Evolutionary conservation across 768 basidiomycete genomes (phyloP).

Genomic region (Amyloporia xantha): DNA sequence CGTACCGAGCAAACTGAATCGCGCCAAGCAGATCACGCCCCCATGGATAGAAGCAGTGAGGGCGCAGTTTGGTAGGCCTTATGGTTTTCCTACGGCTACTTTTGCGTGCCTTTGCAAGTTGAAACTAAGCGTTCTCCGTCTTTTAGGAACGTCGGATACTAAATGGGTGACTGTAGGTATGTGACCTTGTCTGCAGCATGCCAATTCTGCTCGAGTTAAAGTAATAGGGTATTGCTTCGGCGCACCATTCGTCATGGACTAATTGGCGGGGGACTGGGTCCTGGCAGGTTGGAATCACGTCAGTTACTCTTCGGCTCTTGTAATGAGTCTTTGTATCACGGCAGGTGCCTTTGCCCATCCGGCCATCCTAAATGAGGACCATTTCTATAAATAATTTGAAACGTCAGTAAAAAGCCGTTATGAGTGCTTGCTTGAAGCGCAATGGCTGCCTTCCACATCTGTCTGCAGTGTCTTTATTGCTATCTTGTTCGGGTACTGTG

Average conservation of each 20-base stretch:
- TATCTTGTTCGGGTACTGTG: slow-evolving; percentile 46
- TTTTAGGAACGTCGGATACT: slow-evolving; percentile 17
- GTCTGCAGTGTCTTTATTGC: slow-evolving; percentile 42
- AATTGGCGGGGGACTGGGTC: slow-evolving; percentile 39
- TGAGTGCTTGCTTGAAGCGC: too few relatives aligned
- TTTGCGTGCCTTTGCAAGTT: too few relatives aligned
- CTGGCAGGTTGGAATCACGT: too few relatives aligned
- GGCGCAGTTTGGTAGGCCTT: slow-evolving; percentile 40
- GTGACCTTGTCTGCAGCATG: neutral
- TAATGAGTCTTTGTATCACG: too few relatives aligned
- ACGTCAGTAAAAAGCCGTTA: too few relatives aligned
- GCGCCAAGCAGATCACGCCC: slow-evolving; percentile 35
- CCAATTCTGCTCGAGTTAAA: too few relatives aligned
- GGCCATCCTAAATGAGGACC: slow-evolving; percentile 37
- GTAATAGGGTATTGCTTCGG: slow-evolving; percentile 58
- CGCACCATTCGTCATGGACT: slow-evolving; percentile 43
- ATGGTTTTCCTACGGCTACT: too few relatives aligned
- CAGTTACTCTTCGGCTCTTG: too few relatives aligned
- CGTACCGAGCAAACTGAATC: slow-evolving; percentile 10
- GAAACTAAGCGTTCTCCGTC: too few relatives aligned
- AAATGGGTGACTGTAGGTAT: slow-evolving; percentile 15
- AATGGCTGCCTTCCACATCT: too few relatives aligned
- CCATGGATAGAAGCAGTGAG: slow-evolving; percentile 48
- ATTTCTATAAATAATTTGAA: slow-evolving; percentile 42
- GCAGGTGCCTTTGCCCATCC: slow-evolving; percentile 58